Base-by-base conservation (phyloP, 371 early-diverging fungal species). In the Circinella umbellata region DNA sequence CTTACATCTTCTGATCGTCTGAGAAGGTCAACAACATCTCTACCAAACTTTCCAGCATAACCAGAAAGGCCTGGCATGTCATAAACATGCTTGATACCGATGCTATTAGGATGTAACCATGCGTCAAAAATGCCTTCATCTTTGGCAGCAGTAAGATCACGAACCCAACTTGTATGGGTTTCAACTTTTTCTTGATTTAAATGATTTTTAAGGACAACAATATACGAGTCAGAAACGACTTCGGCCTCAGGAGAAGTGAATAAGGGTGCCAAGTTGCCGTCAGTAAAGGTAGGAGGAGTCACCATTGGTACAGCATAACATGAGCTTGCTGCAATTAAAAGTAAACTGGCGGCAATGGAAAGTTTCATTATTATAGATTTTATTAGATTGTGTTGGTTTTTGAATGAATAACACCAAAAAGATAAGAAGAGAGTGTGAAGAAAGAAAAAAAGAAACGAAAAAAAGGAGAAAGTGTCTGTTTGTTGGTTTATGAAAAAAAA, bases 1-100 rank as follows among this genome's bases (percentile, higher is more conserved):
- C 71, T 68, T 69, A 77, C 77, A 65, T 84, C 89, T 15, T 78
- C 73, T 7, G 88, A 86, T 48, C 81, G 77, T 71, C 93, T 88
- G 75, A 95, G 94, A 67, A 85, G 83, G 18, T 92, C 86, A 34
- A 95, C 74, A 14, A 91, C 76, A 35, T 86, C 85, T 37, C 81
- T 75, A 73, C 89, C 87, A 73, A 97, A 91, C 65, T 82, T 84
- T 68, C 95, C 96, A 5, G 94, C 76, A 78, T 96, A 94, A n/a
- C 96, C 98, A 64, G 90, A 87, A 73, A 95, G 80, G 42, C 77
- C 79, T 53, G 88, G 89, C 69, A 89, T 76, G 68, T 92, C 78
- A 77, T 94, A 96, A 55, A 90, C 82, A 71, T 95, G 94, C 70
- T 84, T 81, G 69, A 97, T 83, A 67, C 89, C 90, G 34, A 71